phyloP scores from a whole-genome alignment of 2,329 filamentous ascomycete genomes.

The Ophiostoma australiae region DNA sequence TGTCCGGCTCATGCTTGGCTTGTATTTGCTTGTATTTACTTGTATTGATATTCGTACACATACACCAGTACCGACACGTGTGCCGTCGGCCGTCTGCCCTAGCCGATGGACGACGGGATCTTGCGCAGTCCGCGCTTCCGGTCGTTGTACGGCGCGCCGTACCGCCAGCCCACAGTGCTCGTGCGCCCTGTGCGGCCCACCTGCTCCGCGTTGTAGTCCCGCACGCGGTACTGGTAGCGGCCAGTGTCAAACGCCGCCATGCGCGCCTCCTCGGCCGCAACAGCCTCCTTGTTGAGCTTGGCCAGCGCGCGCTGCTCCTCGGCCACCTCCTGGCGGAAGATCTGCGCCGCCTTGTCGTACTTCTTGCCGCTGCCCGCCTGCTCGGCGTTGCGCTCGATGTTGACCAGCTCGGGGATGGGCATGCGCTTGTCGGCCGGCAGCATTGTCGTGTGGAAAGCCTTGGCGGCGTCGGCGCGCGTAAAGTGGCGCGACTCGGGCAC shows the following conservation, averaged over 20 bases:
- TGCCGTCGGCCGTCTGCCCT: neutral
- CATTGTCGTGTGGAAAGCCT: constrained; percentile 57
- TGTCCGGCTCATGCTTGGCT: too few relatives aligned
- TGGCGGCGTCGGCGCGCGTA: constrained; percentile 60
- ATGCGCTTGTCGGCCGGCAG: constrained; percentile 57
- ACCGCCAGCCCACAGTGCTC: constrained; percentile 54
- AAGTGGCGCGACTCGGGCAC: constrained; percentile 59
- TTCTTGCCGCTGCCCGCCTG: constrained; percentile 37
- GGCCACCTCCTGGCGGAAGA: constrained; percentile 36
- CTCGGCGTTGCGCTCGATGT: constrained; percentile 46
- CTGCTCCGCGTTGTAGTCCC: constrained; percentile 52
- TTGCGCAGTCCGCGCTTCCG: constrained; percentile 60
- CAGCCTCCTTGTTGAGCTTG: constrained; percentile 33
- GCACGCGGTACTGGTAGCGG: constrained; percentile 58
- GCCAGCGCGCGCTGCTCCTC: constrained; percentile 20
- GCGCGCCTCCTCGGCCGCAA: constrained; percentile 37
- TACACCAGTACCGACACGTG: too few relatives aligned
- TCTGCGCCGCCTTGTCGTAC: constrained; percentile 27
- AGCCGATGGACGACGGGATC: constrained; percentile 56
- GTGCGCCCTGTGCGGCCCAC: constrained; percentile 52
- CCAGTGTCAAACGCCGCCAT: constrained; percentile 45
- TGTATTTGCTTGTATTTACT: too few relatives aligned
- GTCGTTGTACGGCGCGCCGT: constrained; percentile 59
- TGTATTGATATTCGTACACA: too few relatives aligned
- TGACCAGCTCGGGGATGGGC: constrained; percentile 57